A percentile compares a stretch with the other conserved stretches of the same genome.
Evolutionary conservation across 2,329 filamentous ascomycete species (phyloP).

Genomic region (Alternaria panax): DNA sequence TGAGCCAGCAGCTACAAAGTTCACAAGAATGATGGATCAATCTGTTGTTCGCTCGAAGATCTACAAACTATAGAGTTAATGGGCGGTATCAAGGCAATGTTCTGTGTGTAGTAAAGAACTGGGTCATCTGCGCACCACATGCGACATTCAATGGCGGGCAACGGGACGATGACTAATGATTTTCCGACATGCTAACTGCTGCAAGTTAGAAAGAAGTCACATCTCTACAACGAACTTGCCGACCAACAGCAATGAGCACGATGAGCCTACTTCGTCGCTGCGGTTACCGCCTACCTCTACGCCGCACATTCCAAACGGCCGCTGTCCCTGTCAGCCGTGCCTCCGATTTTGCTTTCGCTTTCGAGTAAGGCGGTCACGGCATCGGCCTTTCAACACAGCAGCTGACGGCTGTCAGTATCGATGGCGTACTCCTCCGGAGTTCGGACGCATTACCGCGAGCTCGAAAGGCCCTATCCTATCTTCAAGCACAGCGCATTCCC

Average conservation of each 20-base stretch:
- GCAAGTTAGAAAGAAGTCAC: slow-evolving; percentile 1
- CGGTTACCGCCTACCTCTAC: slow-evolving; percentile 14
- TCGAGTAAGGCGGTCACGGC: slow-evolving; percentile 57
- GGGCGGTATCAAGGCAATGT: background rate
- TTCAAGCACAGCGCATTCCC: slow-evolving; percentile 78
- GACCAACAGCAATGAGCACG: slow-evolving; percentile 18
- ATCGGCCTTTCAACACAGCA: slow-evolving; percentile 10
- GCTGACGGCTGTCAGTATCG: slow-evolving; percentile 67
- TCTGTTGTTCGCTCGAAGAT: background rate
- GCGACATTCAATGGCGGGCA: background rate
- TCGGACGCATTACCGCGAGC: slow-evolving; percentile 81
- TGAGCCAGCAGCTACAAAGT: background rate
- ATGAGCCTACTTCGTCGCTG: slow-evolving; percentile 29
- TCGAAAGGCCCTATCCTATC: slow-evolving; percentile 72
- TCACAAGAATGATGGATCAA: background rate
- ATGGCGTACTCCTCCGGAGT: slow-evolving; percentile 91
- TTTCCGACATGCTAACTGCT: background rate
- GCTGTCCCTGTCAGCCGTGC: slow-evolving; percentile 43
- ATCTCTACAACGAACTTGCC: slow-evolving; percentile 2
- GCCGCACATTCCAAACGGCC: slow-evolving; percentile 38
- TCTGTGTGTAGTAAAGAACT: background rate
- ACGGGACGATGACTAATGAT: background rate
- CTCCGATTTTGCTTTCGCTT: slow-evolving; percentile 66
- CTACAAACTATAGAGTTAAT: background rate
- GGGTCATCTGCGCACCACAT: background rate